Evolutionary conservation across 306 rosid species (phyloP), one percentile per base, ranked within the genome.

Genomic region (Albizia julibrissin): DNA sequence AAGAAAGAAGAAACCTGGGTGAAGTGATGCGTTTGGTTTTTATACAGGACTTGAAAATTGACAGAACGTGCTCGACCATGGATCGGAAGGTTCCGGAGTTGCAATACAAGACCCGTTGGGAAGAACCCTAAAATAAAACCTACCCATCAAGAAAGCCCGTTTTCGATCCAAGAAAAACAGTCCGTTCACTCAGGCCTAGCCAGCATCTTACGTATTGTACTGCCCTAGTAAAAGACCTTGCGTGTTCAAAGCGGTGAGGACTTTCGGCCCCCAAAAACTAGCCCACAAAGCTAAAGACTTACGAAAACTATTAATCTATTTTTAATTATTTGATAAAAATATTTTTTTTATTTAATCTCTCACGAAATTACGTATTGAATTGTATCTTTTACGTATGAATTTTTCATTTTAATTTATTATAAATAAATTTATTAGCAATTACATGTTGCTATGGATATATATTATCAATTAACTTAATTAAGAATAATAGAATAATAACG

Each of bases 41-140:
- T 22, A 37, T 31, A 22, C 0, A 58, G 59, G 26, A 40, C 37
- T 19, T 49, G 4, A 74, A 75, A 50, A 5, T 18, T 15, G 66
- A 33, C 73, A 4, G 74, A 34, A 21, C 6, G 80, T 16, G 70
- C 26, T 26, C 31, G 39, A 50, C 18, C 6, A 40, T 49, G 43
- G 76, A 56, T 69, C 54, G 43, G 80, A 78, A 83, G 34, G 29
- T 86, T 86, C 83, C 44, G 65, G 85, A 74, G 15, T 79, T 52
- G 61, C 39, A 82, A 81, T 42, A 47, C 46, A 84, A 86, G 88
- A 84, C 86, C 90, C 88, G 80, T 5, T 49, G 39, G 10, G 10
- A 4, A n/a, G 76, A 87, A 79, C 86, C 90, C 90, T 87, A 84
- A 72, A 31, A 19, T 4, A 14, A 34, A 26, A 1, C 49, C 22